These are phyloP conservation scores for Pisolithus microcarpus DNA, from an alignment of 768 basidiomycete species.

Conservation along the genomic window DNA sequence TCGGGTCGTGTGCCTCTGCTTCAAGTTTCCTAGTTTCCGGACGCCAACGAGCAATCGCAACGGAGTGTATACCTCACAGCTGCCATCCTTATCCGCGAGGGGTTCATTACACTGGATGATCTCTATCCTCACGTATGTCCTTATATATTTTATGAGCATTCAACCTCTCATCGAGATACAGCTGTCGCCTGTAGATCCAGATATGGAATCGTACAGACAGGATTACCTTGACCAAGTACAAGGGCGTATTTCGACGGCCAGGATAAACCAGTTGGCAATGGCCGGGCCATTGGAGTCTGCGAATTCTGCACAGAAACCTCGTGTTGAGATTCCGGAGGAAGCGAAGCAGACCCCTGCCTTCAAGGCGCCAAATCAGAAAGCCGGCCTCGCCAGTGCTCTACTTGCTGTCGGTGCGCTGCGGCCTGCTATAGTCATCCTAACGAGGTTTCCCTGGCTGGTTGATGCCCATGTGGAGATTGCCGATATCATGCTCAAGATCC, in stretches of 20 bases:
- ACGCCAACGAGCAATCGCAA: constrained; percentile 55
- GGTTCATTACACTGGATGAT: constrained; percentile 80
- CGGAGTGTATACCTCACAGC: constrained; percentile 73
- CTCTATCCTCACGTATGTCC: constrained; percentile 82
- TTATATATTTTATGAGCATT: neutral
- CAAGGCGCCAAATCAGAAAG: constrained; percentile 67
- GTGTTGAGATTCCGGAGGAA: constrained; percentile 32
- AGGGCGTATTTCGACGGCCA: constrained; percentile 59
- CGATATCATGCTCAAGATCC: constrained; percentile 74
- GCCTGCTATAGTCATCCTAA: constrained; percentile 70
- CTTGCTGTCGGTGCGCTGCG: constrained; percentile 80
- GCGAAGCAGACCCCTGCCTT: constrained; percentile 29
- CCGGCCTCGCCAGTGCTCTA: constrained; percentile 70
- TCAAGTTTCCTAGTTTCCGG: constrained; percentile 38
- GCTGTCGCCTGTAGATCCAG: constrained; percentile 69
- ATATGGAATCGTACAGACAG: constrained; percentile 61
- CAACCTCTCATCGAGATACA: constrained; percentile 23
- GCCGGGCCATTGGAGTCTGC: constrained; percentile 71
- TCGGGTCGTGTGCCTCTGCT: constrained; percentile 2
- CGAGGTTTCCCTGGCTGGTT: constrained; percentile 79
- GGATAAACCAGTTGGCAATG: constrained; percentile 72
- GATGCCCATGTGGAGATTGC: constrained; percentile 78
- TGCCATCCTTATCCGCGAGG: constrained; percentile 85
- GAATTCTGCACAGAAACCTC: constrained; percentile 34
- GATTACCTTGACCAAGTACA: constrained; percentile 61